These are phyloP conservation scores for Mycosarcoma mackinlayi DNA, from an alignment of 1,284 basidiomycete species.

Conservation along the genomic window DNA sequence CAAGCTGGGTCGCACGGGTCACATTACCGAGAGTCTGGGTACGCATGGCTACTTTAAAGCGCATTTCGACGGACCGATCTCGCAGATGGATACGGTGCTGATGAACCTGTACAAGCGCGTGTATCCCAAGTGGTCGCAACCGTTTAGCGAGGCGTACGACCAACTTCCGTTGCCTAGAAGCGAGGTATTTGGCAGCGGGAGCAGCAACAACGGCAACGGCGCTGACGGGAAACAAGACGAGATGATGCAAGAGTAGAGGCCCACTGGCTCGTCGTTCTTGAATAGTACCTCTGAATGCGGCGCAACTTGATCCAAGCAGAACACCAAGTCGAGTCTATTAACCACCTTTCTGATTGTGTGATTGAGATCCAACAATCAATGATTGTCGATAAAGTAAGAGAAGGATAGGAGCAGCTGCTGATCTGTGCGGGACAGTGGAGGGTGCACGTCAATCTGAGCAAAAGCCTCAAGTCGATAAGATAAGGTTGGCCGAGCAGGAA, in stretches of 20 bases:
- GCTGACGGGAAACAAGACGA: background rate
- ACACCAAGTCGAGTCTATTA: no score
- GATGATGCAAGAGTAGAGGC: constrained; percentile 21
- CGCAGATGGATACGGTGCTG: constrained; percentile 79
- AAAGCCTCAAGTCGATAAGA: no score
- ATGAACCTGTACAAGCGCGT: constrained; percentile 73
- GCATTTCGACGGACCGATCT: constrained; percentile 92
- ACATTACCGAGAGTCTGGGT: constrained; percentile 89
- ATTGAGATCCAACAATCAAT: background rate
- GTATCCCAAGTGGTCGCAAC: constrained; percentile 79
- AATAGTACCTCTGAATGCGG: no score
- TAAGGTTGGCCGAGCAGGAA: no score
- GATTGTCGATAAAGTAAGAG: no score
- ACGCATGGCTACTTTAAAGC: constrained; percentile 98
- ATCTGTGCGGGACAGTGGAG: no score
- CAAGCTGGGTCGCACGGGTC: constrained; percentile 90
- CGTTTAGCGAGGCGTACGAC: constrained; percentile 18
- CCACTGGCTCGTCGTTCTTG: no score
- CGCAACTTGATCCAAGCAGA: no score
- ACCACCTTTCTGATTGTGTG: background rate
- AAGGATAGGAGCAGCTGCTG: no score
- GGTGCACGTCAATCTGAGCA: no score
- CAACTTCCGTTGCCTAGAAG: constrained; percentile 32
- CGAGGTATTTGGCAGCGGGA: constrained; percentile 24
- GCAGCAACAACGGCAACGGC: no score